Base-by-base conservation (phyloP, 2,329 filamentous ascomycete genomes). In the Aspergillus vadensis region DNA sequence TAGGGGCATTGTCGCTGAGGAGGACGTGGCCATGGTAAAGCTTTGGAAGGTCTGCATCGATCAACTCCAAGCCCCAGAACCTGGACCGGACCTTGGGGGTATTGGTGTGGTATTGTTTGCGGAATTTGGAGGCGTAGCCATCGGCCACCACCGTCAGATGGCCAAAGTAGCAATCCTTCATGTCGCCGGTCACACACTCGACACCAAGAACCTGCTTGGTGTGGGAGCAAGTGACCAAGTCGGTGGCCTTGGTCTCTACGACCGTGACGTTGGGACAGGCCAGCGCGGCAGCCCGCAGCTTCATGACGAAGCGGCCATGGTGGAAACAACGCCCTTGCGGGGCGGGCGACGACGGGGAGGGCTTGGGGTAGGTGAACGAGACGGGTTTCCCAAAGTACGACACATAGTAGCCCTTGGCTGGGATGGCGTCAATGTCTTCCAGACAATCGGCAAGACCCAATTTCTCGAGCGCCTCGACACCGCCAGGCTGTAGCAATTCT, bases 41-140 rank as follows among this genome's bases (percentile, higher is more conserved):
- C 55, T 85, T 82, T 2, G 92, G 91, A 9, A 98, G 85, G 23
- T 88, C 83, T 59, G 91, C 91, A 75, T 98, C 93, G 72, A 95
- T 91, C 64, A 99, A 85, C 76, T 99, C 94, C 36, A 99, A 85
- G 10, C 89, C 95, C 81, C 91, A 98, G 80, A 99, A 99, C 78
- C 92, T 95, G 70, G 89, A 93, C 70, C 88, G 88, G 50, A 91
- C 86, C 52, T 89, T 75, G 6, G 94, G 91, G 1, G 83, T 79
- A 60, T 85, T 83, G 27, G 81, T 79, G 60, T 93, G 86, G 72
- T 91, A 87, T 64, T 90, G 83, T 76, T 94, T 94, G 67, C 95
- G 88, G 81, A 98, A 97, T 71, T 90, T 93, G 71, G 91, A 96
- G 59, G 87, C 88, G 76, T 98, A 99, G 63, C 95, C 95, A 78